These are phyloP conservation scores for Aspergillus bombycis DNA, from an alignment of 2,329 filamentous ascomycete species.

Conservation along the genomic window DNA sequence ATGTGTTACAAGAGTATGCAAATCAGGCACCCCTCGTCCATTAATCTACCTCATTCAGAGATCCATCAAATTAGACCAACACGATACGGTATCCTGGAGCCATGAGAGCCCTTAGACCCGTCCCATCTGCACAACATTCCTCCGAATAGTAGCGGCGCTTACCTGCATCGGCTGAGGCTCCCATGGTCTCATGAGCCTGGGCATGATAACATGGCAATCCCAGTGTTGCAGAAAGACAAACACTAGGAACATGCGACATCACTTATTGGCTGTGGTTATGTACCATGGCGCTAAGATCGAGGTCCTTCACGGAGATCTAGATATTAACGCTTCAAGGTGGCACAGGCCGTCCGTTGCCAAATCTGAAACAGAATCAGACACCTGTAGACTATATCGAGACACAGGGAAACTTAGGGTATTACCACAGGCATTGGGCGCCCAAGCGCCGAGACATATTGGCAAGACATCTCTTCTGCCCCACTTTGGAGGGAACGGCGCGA, in stretches of 20 bases:
- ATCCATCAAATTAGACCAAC: neutral
- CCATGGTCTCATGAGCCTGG: constrained; percentile 6
- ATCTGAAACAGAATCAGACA: neutral
- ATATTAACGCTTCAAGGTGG: neutral
- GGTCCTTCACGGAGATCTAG: neutral
- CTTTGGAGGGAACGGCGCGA: constrained; percentile 5
- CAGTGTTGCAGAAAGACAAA: constrained; percentile 17
- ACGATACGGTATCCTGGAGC: constrained; percentile 15
- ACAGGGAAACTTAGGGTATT: neutral
- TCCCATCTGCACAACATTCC: constrained; percentile 13
- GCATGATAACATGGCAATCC: constrained; percentile 1
- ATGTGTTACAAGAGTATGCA: constrained; percentile 12
- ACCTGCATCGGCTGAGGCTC: constrained; percentile 13
- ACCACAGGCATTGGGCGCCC: constrained; percentile 5
- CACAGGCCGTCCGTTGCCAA: neutral
- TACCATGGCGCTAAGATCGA: constrained; percentile 11
- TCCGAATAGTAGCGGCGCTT: constrained; percentile 27
- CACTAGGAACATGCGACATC: neutral
- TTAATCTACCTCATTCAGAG: constrained; percentile 11
- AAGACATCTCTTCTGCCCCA: neutral
- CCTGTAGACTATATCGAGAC: neutral
- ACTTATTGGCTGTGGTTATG: constrained; percentile 9
- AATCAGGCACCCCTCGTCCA: constrained; percentile 5
- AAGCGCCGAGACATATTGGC: neutral
- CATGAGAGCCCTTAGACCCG: neutral